Percentiles rank a stretch among this genome's conserved stretches.
These are phyloP conservation scores for Geotrichum phurueaensis DNA, from an alignment of 1,139 yeast genomes.

Conservation along the genomic window DNA sequence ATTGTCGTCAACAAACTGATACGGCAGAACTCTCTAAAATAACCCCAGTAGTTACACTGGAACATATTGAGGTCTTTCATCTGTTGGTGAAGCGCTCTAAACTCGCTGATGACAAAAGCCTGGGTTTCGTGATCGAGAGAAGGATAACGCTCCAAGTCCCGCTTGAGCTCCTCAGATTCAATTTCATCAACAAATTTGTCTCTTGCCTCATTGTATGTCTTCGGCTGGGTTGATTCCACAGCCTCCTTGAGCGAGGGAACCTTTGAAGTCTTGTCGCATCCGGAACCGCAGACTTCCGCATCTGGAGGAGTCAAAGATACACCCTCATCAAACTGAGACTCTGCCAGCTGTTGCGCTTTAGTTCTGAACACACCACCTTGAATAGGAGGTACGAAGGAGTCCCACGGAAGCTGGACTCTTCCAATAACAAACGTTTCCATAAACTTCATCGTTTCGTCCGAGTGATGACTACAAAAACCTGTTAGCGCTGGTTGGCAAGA, in stretches of 20 bases:
- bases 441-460: slow-evolving; percentile 47
- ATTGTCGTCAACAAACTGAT: slow-evolving; percentile 49
- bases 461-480: slow-evolving; percentile 43
- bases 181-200: slow-evolving; percentile 48
- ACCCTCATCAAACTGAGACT: slow-evolving; percentile 13
- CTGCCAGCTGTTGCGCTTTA: slow-evolving; percentile 21
- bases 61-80: slow-evolving; percentile 57
- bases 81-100: slow-evolving; percentile 53
- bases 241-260: slow-evolving; percentile 6
- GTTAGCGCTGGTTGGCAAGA: neutral
- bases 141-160: slow-evolving; percentile 55
- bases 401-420: slow-evolving; percentile 56
- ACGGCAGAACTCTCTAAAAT: slow-evolving; percentile 59
- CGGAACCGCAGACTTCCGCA: neutral
- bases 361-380: slow-evolving; percentile 63
- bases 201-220: slow-evolving; percentile 37
- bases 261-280: neutral
- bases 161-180: slow-evolving; percentile 50
- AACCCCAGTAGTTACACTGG: slow-evolving; percentile 67
- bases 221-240: slow-evolving; percentile 5
- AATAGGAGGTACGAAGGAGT: slow-evolving; percentile 75
- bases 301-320: slow-evolving; percentile 11
- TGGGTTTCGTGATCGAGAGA: slow-evolving; percentile 65
- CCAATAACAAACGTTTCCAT: slow-evolving; percentile 63
- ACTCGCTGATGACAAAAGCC: slow-evolving; percentile 47